phyloP scores from a whole-genome alignment of 768 basidiomycete species.

The Crassisporium funariophilum region DNA sequence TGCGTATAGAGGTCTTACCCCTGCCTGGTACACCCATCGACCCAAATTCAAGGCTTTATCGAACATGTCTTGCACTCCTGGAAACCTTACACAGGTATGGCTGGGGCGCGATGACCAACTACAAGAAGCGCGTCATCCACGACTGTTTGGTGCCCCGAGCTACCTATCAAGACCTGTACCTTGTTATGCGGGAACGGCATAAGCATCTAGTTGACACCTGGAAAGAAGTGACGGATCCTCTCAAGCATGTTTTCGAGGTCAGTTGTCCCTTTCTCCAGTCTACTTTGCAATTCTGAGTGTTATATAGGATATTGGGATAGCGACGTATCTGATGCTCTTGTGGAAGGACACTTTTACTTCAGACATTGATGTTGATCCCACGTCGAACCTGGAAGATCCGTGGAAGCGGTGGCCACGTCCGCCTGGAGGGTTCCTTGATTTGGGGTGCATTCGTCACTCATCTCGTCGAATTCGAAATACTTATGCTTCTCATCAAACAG shows the following conservation, averaged over 20 bases:
- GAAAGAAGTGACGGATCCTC: conserved; percentile 82
- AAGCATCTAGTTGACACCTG: conserved; percentile 74
- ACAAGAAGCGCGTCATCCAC: conserved; percentile 84
- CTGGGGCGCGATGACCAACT: conserved; percentile 81
- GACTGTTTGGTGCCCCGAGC: conserved; percentile 79
- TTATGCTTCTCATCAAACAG: conserved; percentile 35
- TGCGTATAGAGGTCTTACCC: conserved; percentile 64
- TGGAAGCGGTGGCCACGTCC: conserved; percentile 82
- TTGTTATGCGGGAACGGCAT: conserved; percentile 83
- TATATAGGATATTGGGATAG: conserved; percentile 90
- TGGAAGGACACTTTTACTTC: conserved; percentile 76
- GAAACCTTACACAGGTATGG: conserved; percentile 86
- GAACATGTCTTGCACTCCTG: conserved; percentile 79
- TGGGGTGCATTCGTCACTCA: conserved; percentile 57
- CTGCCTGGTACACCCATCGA: conserved; percentile 51
- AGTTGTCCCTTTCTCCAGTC: conserved; percentile 11
- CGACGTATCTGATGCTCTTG: conserved; percentile 87
- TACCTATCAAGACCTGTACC: conserved; percentile 87
- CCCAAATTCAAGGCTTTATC: conserved; percentile 66
- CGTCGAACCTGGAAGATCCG: conserved; percentile 34
- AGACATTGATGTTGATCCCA: conserved; percentile 2
- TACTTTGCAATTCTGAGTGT: not conserved
- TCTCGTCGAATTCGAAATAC: conserved; percentile 1
- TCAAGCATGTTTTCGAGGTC: conserved; percentile 91
- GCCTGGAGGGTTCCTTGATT: conserved; percentile 82